Base-by-base conservation (phyloP, 495 filamentous ascomycete species). In the Xylaria telfairii region DNA sequence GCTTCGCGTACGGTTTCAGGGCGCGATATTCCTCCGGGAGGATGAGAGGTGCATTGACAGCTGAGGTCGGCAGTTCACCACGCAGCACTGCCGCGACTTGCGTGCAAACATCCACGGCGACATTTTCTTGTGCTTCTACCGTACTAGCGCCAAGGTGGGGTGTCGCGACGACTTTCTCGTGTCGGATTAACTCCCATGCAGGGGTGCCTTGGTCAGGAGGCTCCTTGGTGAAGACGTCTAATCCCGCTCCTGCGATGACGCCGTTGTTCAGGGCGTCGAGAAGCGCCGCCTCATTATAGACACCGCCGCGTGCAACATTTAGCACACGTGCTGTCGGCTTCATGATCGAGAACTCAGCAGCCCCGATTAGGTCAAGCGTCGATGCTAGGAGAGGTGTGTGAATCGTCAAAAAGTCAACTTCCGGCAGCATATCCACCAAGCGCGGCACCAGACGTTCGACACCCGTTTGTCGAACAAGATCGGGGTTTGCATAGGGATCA, bases 61-160 rank as follows among this genome's bases (percentile, higher is more conserved):
- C 90, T 39, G 85, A 86, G 13, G 90, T 91, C 0, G 91, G 91
- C 17, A 92, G 81, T 3, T 87, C 87, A 12, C 91, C 91, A 13
- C 82, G 80, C 30, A 93, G 74, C 65, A 93, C 91, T 57, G 86
- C 82, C 8, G 90, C 79, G n/a, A 93, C 90, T 79, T 93, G 90
- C 67, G 86, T 85, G 78, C 91, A 93, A 30, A 93, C 91, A 75
- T 93, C 91, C 47, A 92, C 83, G 30, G 87, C 88, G 17, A 93
- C 91, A 73, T 92, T 92, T 77, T 93, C 91, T 79, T 92, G 91
- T 0, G 91, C 91, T 82, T 93, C 91, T n/a, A 90, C 84, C 2
- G 91, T 93, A 15, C 87, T 90, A 10, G 91, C 91, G 6, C 91
- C 91, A 0, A 93, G 85, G 80, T 93, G 91, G 12, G 91, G 91